phyloP scores from a whole-genome alignment of 768 basidiomycete genomes.

The Mycena rosella region DNA sequence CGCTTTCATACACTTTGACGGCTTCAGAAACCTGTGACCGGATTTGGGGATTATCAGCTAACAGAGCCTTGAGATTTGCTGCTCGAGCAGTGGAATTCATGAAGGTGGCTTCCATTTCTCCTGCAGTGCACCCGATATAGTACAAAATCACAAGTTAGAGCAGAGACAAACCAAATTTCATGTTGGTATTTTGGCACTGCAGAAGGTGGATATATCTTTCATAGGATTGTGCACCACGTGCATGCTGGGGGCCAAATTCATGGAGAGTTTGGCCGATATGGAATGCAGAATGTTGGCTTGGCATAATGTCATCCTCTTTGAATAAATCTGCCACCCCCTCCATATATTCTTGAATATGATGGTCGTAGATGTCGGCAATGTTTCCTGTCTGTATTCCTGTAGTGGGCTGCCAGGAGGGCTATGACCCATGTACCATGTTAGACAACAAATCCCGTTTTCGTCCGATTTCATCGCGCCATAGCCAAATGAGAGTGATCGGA shows the following conservation, averaged over 20 bases:
- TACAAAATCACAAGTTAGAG: not conserved
- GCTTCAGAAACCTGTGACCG: too few species aligned
- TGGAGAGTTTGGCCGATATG: conserved; percentile 45
- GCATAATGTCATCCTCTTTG: conserved; percentile 40
- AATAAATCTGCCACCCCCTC: conserved; percentile 40
- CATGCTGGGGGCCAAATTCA: too few species aligned
- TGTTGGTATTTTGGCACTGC: too few species aligned
- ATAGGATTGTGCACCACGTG: too few species aligned
- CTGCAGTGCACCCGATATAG: conserved; percentile 12
- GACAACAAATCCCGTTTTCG: conserved; percentile 38
- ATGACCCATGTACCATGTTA: conserved; percentile 48
- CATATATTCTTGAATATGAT: too few species aligned
- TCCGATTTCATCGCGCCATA: conserved; percentile 45
- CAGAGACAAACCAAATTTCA: conserved; percentile 33
- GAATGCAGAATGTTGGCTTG: conserved; percentile 48
- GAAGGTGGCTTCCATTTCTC: conserved; percentile 33
- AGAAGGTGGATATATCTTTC: too few species aligned
- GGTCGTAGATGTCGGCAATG: conserved; percentile 18
- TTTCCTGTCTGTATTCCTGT: conserved; percentile 34
- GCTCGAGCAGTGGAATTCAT: too few species aligned
- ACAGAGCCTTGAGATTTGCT: too few species aligned
- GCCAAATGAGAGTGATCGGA: conserved; percentile 51
- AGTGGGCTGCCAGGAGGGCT: conserved; percentile 40
- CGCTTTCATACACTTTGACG: conserved; percentile 1
- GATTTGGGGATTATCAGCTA: too few species aligned